phyloP scores from a whole-genome alignment of 2,329 filamentous ascomycete species.

The Xylariomycetidae sp. region DNA sequence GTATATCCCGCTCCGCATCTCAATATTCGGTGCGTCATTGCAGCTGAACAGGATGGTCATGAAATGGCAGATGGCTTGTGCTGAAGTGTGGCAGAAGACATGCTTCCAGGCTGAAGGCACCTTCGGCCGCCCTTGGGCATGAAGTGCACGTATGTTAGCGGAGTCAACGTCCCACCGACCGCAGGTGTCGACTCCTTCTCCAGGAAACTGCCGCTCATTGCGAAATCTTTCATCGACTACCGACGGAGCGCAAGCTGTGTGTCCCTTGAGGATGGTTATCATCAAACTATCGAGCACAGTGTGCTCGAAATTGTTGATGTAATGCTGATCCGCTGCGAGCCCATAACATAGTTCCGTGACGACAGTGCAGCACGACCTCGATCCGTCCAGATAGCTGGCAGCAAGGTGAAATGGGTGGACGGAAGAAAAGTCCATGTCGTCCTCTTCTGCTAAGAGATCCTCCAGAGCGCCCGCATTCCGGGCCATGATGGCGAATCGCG shows the following conservation, averaged over 20 bases:
- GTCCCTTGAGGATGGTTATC: slow-evolving; percentile 29
- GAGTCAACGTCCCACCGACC: slow-evolving; percentile 38
- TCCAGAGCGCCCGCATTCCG: slow-evolving; percentile 6
- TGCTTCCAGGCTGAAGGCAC: slow-evolving; percentile 36
- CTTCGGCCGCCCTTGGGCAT: slow-evolving; percentile 16
- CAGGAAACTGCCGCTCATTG: slow-evolving; percentile 22
- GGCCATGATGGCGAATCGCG: slow-evolving; percentile 19
- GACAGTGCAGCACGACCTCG: slow-evolving; percentile 25
- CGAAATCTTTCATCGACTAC: slow-evolving; percentile 23
- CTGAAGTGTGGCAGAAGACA: slow-evolving; percentile 37
- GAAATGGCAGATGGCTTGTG: slow-evolving; percentile 31
- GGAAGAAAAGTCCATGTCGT: slow-evolving; percentile 7
- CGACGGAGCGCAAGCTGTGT: slow-evolving; percentile 23
- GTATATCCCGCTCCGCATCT: slow-evolving; percentile 14
- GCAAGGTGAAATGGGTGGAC: slow-evolving; percentile 29
- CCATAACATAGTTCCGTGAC: slow-evolving; percentile 7
- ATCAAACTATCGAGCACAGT: slow-evolving; percentile 34
- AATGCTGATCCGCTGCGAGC: slow-evolving; percentile 6
- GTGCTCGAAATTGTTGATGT: slow-evolving; percentile 25
- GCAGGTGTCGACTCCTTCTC: slow-evolving; percentile 36
- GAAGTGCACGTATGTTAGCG: slow-evolving; percentile 24
- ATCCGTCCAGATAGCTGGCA: slow-evolving; percentile 30
- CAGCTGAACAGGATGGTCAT: slow-evolving; percentile 21
- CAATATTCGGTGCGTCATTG: slow-evolving; percentile 5
- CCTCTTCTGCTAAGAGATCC: background rate